Conservation (phyloP, 495 filamentous ascomycete species). For the Niebla homalea region DNA sequence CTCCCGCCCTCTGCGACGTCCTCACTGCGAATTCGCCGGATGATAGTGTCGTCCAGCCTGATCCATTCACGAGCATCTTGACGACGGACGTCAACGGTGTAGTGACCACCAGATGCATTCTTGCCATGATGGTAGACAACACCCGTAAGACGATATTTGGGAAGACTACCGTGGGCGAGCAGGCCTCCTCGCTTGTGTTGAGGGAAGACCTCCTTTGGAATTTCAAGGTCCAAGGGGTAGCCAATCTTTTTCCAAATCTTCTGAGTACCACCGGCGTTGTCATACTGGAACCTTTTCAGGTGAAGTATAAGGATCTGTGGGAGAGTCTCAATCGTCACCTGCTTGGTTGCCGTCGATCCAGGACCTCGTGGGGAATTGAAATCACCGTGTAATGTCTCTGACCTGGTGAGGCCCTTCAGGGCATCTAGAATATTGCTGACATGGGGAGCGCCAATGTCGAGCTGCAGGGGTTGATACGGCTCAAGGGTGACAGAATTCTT, state of each 20-base stretch:
- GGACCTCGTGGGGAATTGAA: conserved; percentile 73
- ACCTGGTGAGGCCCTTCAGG: conserved; percentile 65
- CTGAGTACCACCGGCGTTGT: conserved; percentile 75
- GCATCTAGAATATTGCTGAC: conserved; percentile 88
- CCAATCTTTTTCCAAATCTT: conserved; percentile 99
- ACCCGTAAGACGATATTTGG: conserved; percentile 73
- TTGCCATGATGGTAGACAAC: conserved; percentile 97
- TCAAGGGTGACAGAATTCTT: conserved; percentile 85
- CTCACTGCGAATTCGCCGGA: conserved; percentile 71
- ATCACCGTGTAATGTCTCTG: conserved; percentile 75
- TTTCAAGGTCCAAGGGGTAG: conserved; percentile 87
- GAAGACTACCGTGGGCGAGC: conserved; percentile 48
- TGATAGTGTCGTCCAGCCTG: conserved; percentile 84
- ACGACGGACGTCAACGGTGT: conserved; percentile 88
- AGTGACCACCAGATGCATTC: conserved; percentile 87
- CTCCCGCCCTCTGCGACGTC: conserved; percentile 82
- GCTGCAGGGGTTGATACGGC: conserved; percentile 84
- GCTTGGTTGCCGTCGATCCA: conserved; percentile 70
- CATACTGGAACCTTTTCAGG: conserved; percentile 94
- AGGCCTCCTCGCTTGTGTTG: conserved; percentile 53
- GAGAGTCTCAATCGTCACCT: conserved; percentile 85
- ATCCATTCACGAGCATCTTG: conserved; percentile 94
- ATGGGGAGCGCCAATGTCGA: conserved; percentile 78
- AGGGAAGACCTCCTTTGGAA: conserved; percentile 85
- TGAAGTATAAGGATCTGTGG: conserved; percentile 90